phyloP scores from a whole-genome alignment of 208 protist species.

The Tritrichomonas foetus region DNA sequence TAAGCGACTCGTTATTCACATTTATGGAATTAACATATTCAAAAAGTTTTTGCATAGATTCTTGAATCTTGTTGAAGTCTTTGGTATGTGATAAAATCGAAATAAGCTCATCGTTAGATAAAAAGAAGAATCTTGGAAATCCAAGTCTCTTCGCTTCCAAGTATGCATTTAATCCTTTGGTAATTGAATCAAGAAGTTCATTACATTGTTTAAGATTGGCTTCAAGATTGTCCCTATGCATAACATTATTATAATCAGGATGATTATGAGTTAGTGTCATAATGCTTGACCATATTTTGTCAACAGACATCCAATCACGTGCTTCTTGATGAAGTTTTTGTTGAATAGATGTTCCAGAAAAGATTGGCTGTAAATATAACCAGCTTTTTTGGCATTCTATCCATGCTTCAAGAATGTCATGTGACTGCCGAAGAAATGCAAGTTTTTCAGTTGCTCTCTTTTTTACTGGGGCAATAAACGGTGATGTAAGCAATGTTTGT shows the following conservation, averaged over 20 bases:
- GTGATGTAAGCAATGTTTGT: conserved; percentile 9
- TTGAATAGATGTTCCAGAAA: conserved; percentile 89
- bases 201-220: conserved; percentile 72
- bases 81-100: conserved; percentile 71
- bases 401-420: background rate
- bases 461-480: conserved; percentile 36
- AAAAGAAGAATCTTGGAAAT: conserved; percentile 77
- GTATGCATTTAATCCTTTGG: conserved; percentile 71
- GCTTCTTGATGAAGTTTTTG: conserved; percentile 85
- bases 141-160: conserved; percentile 74
- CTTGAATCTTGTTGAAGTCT: conserved; percentile 71
- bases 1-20: conserved; percentile 66
- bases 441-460: background rate
- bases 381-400: background rate
- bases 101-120: conserved; percentile 80
- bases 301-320: conserved; percentile 58
- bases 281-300: conserved; percentile 55
- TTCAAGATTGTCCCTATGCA: conserved; percentile 76
- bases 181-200: conserved; percentile 72
- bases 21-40: conserved; percentile 70
- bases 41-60: conserved; percentile 92
- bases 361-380: conserved; percentile 52
- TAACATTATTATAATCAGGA: conserved; percentile 75
- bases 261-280: conserved; percentile 50
- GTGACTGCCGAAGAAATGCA: background rate